phyloP scores from a whole-genome alignment of 2,329 filamentous ascomycete genomes.

The Periconia sp. region DNA sequence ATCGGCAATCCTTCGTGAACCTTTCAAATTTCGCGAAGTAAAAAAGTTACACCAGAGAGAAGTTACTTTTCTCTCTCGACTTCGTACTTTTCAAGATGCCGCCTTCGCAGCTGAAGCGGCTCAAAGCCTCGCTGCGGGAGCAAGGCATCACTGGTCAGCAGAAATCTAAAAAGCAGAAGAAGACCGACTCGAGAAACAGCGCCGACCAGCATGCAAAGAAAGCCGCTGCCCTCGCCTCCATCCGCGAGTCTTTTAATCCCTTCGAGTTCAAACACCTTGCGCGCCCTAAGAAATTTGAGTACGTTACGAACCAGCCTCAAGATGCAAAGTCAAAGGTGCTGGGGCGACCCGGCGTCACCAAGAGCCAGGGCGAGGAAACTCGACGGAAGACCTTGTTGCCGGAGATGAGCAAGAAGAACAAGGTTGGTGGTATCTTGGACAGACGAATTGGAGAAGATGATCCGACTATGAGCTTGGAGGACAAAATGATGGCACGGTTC shows the following conservation, averaged over 20 bases:
- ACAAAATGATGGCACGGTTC: conserved; percentile 88
- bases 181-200: conserved; percentile 67
- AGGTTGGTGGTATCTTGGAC: conserved; percentile 89
- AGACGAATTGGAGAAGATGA: conserved; percentile 95
- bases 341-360: conserved; percentile 79
- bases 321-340: conserved; percentile 58
- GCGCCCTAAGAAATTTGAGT: conserved; percentile 80
- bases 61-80: not conserved
- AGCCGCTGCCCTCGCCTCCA: conserved; percentile 75
- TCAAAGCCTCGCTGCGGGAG: conserved; percentile 87
- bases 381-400: conserved; percentile 81
- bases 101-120: conserved; percentile 92
- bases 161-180: conserved; percentile 90
- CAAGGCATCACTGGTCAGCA: conserved; percentile 89
- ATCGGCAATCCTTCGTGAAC: conserved; percentile 13
- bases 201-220: conserved; percentile 73
- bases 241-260: conserved; percentile 96
- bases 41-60: not conserved
- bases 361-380: conserved; percentile 84
- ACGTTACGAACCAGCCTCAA: conserved; percentile 66
- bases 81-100: conserved; percentile 64
- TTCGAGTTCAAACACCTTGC: conserved; percentile 88
- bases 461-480: conserved; percentile 88
- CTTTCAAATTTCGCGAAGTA: conserved; percentile 5
- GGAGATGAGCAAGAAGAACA: conserved; percentile 86